Conservation (phyloP, 371 early-diverging fungal species). For the Apophysomyces elegans region DNA sequence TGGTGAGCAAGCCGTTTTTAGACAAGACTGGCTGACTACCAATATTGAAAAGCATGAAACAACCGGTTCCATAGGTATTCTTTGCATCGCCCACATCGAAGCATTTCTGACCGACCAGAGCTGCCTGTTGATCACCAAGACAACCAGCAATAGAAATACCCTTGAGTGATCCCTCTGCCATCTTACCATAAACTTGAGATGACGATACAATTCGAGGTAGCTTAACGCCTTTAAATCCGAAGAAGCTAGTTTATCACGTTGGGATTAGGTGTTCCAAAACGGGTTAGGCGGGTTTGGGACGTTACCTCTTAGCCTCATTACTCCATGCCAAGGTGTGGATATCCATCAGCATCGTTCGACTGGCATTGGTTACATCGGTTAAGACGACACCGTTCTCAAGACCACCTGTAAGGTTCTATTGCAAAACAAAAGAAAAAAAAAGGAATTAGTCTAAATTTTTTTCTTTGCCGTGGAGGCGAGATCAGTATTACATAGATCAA, state of each 20-base stretch:
- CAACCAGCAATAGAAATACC: conserved; percentile 81
- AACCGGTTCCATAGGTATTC: conserved; percentile 96
- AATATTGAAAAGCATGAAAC: conserved; percentile 96
- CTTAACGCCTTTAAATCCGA: conserved; percentile 60
- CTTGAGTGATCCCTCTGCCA: conserved; percentile 57
- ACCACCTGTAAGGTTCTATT: conserved; percentile 84
- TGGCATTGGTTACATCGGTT: conserved; percentile 95
- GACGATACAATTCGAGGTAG: conserved; percentile 87
- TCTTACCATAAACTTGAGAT: conserved; percentile 75
- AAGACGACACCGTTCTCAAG: conserved; percentile 68
- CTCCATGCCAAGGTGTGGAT: conserved; percentile 83
- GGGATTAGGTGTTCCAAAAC: neutral
- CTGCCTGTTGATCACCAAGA: conserved; percentile 96
- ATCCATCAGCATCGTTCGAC: conserved; percentile 93
- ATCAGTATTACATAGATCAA: conserved; percentile 73
- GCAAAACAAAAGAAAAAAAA: conserved; percentile 8
- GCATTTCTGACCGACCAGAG: conserved; percentile 93
- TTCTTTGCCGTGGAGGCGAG: neutral
- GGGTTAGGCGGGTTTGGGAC: neutral
- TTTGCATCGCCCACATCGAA: conserved; percentile 86
- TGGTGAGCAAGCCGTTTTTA: conserved; percentile 85
- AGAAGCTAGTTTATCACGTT: conserved; percentile 52
- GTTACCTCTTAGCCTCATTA: conserved; percentile 64
- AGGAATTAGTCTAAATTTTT: neutral
- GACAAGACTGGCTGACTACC: conserved; percentile 79